Evolutionary conservation across 225 moss, liverwort and hornwort genomes (phyloP).

Genomic region (Takakia lepidozioides): DNA sequence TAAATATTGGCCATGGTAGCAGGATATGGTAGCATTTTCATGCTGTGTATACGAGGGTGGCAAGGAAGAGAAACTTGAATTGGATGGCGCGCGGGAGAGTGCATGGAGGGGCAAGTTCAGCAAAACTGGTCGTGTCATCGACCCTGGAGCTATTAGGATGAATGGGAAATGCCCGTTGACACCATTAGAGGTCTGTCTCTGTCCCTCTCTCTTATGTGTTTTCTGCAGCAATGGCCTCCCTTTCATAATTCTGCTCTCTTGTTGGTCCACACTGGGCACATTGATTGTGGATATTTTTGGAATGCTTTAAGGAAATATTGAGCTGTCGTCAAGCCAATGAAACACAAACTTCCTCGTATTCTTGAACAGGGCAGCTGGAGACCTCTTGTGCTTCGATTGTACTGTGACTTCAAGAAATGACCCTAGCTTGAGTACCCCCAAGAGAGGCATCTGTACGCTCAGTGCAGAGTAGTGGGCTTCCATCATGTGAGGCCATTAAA

Average conservation of each 20-base stretch:
- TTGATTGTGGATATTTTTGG: no score
- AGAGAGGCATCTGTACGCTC: no score
- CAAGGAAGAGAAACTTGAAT: slow-evolving; percentile 51
- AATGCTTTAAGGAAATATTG: neutral
- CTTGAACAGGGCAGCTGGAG: no score
- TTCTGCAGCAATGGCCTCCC: no score
- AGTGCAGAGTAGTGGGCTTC: no score
- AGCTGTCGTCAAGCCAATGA: no score
- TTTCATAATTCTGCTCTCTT: neutral
- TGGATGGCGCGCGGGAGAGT: slow-evolving; percentile 88
- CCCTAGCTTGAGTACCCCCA: no score
- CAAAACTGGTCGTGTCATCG: slow-evolving; percentile 49
- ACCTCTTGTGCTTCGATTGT: no score
- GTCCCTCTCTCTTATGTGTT: neutral
- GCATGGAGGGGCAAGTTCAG: slow-evolving; percentile 96
- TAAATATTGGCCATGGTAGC: no score
- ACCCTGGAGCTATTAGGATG: slow-evolving; percentile 64
- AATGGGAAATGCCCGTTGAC: slow-evolving; percentile 96
- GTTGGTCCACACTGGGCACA: neutral
- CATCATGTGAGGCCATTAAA: no score
- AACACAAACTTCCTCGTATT: no score
- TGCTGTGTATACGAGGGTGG: slow-evolving; percentile 92
- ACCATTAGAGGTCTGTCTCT: slow-evolving; percentile 67
- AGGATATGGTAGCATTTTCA: slow-evolving; percentile 99
- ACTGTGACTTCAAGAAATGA: no score